Conservation (phyloP, 371 early-diverging fungal genomes). For the Chytridiales sp. region DNA sequence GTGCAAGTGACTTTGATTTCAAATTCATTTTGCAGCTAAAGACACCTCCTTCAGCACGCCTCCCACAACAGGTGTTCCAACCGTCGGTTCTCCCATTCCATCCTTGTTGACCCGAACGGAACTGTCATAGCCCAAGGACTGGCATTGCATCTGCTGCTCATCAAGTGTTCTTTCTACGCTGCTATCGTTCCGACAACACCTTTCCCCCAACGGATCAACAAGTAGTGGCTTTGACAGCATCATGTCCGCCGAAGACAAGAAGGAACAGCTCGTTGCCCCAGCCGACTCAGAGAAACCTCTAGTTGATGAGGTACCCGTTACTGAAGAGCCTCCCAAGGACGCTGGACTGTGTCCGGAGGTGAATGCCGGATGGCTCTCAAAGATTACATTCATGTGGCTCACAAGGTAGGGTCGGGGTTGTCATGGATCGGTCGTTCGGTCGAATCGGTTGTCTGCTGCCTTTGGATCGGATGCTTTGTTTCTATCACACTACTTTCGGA, state of each 20-base stretch:
- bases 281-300: background rate
- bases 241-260: background rate
- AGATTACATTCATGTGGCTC: conserved; percentile 9
- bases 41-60: too few species aligned
- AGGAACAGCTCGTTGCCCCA: background rate
- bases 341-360: background rate
- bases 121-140: too few species aligned
- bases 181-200: too few species aligned
- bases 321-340: background rate
- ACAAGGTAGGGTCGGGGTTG: background rate
- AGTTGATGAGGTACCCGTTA: background rate
- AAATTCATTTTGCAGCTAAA: too few species aligned
- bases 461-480: background rate
- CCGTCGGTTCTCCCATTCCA: too few species aligned
- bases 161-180: too few species aligned
- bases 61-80: too few species aligned
- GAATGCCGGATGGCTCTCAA: background rate
- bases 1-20: too few species aligned
- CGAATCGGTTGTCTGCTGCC: background rate
- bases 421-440: background rate
- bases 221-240: too few species aligned
- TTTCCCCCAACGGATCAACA: too few species aligned
- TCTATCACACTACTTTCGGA: background rate
- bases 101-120: too few species aligned
- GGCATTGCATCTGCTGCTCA: too few species aligned